Base-by-base conservation (phyloP, 768 basidiomycete genomes). In the Gautieria morchelliformis region DNA sequence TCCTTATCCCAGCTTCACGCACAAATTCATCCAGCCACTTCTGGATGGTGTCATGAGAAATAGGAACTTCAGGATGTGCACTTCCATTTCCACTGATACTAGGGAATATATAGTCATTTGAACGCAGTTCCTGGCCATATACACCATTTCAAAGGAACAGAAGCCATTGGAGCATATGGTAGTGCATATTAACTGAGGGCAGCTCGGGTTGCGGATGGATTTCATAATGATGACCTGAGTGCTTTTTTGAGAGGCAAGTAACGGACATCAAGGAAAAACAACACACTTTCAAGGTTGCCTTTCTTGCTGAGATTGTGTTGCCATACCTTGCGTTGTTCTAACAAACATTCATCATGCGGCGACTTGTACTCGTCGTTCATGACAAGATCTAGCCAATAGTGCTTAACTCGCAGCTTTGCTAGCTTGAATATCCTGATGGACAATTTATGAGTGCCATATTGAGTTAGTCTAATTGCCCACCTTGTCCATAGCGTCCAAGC, bases 21-120 rank as follows among this genome's bases (percentile, higher is more conserved):
- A 63, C 57, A 41, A 72, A n/a, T n/a, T n/a, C n/a, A n/a, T n/a
- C n/a, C n/a, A n/a, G n/a, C n/a, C n/a, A n/a, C n/a, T n/a, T n/a
- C 71, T 58, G 64, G 60, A 12, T 63, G 58, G 44, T 74, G 62
- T n/a, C n/a, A n/a, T n/a, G n/a, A n/a, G n/a, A n/a, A n/a, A n/a
- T n/a, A n/a, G n/a, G n/a, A n/a, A n/a, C n/a, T n/a, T n/a, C n/a
- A n/a, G n/a, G n/a, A n/a, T n/a, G n/a, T n/a, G n/a, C n/a, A 54
- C 59, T 52, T 30, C 70, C 68, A 53, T 69, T 70, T 0, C 59
- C 20, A 5, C 61, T 61, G 15, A 72, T 66, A 1, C 35, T 32
- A 0, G 70, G 73, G 52, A 75, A 75, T 1, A 75, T 33, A 27
- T 62, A 68, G 40, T 75, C 68, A 1, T 68, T 66, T 0, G 57